These are phyloP conservation scores for Wickerhamomyces bisporus DNA, from an alignment of 805 yeast genomes.

Conservation along the genomic window DNA sequence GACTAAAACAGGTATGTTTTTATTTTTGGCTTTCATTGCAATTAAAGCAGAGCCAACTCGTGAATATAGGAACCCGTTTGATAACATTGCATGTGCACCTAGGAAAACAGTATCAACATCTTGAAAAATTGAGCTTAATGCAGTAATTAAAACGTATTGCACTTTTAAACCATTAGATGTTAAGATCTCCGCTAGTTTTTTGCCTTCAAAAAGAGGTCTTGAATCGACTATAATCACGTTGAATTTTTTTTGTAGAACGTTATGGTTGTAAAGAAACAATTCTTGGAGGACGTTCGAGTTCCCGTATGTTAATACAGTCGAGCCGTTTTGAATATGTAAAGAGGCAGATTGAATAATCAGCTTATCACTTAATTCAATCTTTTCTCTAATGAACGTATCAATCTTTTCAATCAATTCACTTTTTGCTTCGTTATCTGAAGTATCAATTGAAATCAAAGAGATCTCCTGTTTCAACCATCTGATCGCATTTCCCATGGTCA, in stretches of 20 bases:
- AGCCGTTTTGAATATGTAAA: constrained; percentile 66
- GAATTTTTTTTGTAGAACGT: constrained; percentile 58
- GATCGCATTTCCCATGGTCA: constrained; percentile 96
- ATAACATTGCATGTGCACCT: constrained; percentile 96
- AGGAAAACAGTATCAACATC: constrained; percentile 87
- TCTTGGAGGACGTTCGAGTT: constrained; percentile 79
- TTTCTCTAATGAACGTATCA: constrained; percentile 77
- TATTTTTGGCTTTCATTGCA: constrained; percentile 83
- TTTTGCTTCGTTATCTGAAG: constrained; percentile 56
- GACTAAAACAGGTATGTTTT: constrained; percentile 90
- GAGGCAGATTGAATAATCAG: constrained; percentile 80
- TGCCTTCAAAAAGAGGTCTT: constrained; percentile 92
- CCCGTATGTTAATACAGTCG: constrained; percentile 83
- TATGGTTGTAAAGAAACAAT: constrained; percentile 65
- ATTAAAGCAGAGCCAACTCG: constrained; percentile 93
- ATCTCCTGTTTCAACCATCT: constrained; percentile 96
- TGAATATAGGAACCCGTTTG: constrained; percentile 89
- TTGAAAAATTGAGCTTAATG: constrained; percentile 73
- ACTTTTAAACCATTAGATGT: constrained; percentile 58
- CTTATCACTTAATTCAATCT: constrained; percentile 75
- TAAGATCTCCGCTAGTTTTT: constrained; percentile 61
- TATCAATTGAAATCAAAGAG: constrained; percentile 71
- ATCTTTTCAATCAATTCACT: constrained; percentile 56
- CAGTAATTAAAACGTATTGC: constrained; percentile 74
- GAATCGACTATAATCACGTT: constrained; percentile 87